These are phyloP conservation scores for Senecio squalidus DNA, from an alignment of 140 eudicot species.

Conservation along the genomic window DNA sequence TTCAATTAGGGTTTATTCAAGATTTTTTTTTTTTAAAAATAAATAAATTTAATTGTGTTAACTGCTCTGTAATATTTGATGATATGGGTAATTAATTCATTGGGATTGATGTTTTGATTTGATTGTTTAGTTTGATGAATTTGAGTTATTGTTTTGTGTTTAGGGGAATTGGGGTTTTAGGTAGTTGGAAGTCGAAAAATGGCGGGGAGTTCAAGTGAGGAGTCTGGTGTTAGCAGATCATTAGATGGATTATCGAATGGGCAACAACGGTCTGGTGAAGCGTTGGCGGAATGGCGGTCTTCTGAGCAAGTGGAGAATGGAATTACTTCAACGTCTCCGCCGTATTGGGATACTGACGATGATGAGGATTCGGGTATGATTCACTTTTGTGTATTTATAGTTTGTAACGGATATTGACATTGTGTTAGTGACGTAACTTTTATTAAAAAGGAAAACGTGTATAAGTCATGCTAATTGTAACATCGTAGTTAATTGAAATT, in stretches of 20 bases:
- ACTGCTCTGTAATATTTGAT: too few species aligned
- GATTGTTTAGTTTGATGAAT: not conserved
- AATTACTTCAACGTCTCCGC: constrained; percentile 83
- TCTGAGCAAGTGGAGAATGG: constrained; percentile 93
- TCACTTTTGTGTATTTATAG: not conserved
- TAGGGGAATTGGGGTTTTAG: constrained; percentile 28
- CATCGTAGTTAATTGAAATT: not conserved
- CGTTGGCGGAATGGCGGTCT: constrained; percentile 89
- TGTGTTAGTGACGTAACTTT: not conserved
- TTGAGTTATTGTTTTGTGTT: not conserved
- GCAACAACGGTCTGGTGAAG: constrained; percentile 51
- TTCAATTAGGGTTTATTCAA: too few species aligned
- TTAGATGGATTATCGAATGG: constrained; percentile 58
- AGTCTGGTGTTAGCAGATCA: constrained; percentile 61
- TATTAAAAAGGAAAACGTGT: too few species aligned
- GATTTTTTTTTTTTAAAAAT: too few species aligned
- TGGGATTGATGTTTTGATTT: not conserved
- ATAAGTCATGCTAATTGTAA: too few species aligned
- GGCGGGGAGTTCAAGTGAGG: constrained; percentile 76
- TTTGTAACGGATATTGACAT: not conserved
- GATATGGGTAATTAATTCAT: not conserved
- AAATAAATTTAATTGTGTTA: not conserved
- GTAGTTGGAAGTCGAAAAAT: constrained; percentile 43
- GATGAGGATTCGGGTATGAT: constrained; percentile 75
- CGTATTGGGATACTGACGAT: constrained; percentile 92